phyloP scores from a whole-genome alignment of 2,329 filamentous ascomycete genomes.

The Fusarium duplospermum region DNA sequence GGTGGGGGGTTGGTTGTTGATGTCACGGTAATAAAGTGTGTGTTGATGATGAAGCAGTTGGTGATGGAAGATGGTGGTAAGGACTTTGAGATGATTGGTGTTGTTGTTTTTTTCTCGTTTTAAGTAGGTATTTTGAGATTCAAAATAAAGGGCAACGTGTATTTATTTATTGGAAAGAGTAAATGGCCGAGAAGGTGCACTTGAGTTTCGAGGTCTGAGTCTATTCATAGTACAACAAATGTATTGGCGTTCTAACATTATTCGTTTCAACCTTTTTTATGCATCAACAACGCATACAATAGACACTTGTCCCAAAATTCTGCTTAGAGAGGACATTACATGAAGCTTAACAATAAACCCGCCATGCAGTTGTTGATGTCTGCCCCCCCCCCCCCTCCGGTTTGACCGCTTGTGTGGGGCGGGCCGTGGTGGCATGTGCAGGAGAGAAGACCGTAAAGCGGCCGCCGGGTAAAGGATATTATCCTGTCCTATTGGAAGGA shows the following conservation, averaged over 20 bases:
- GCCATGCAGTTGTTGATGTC: neutral
- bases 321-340: neutral
- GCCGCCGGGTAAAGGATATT: neutral
- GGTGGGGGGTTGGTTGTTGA: constrained; percentile 5
- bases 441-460: constrained; percentile 1
- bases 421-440: neutral
- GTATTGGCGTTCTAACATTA: neutral
- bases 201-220: constrained; percentile 1
- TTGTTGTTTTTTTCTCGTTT: neutral
- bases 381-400: neutral
- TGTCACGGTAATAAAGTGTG: constrained; percentile 8
- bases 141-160: neutral
- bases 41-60: neutral
- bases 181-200: neutral
- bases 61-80: neutral
- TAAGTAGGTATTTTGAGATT: neutral
- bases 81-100: neutral
- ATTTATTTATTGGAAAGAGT: neutral
- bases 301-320: neutral
- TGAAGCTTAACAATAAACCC: neutral
- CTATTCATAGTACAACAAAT: neutral
- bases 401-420: neutral
- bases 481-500: neutral
- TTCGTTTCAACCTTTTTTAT: neutral
- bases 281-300: neutral